Conservation (phyloP, 202 grass and related monocot genomes). For the Schoenoplectus tabernaemontani region DNA sequence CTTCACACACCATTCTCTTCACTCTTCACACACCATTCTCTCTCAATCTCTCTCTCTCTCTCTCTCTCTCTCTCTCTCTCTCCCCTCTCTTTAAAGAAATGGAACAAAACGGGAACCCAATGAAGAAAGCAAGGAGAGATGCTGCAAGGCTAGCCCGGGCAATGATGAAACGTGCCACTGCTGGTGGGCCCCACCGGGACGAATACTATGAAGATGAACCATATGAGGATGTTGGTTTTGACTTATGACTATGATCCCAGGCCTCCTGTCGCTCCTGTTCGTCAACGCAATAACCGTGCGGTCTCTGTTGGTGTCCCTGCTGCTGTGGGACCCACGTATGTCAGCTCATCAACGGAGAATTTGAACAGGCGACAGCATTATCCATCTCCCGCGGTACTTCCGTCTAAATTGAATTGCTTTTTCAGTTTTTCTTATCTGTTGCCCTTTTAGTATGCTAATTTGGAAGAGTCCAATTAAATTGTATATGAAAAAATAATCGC, state of each 20-base stretch:
- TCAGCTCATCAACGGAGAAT: too few relatives aligned
- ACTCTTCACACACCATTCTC: too few relatives aligned
- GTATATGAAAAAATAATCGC: too few relatives aligned
- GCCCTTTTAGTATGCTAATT: neutral
- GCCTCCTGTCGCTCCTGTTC: neutral
- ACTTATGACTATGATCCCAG: neutral
- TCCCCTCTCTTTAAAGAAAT: too few relatives aligned
- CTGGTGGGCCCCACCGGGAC: neutral
- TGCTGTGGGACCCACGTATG: neutral
- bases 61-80: too few relatives aligned
- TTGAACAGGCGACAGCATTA: too few relatives aligned
- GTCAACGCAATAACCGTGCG: neutral
- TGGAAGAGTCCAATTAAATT: neutral
- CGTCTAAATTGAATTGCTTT: neutral
- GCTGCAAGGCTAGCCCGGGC: slow-evolving; percentile 1
- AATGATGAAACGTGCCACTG: slow-evolving; percentile 17
- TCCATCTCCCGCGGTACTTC: slow-evolving; percentile 1
- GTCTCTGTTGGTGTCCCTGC: neutral
- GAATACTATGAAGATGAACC: neutral
- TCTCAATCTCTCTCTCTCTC: neutral
- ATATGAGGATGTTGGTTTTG: neutral
- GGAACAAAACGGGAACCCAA: neutral
- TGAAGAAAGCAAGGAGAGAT: slow-evolving; percentile 1
- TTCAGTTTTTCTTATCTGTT: neutral
- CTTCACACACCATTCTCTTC: neutral